These are phyloP conservation scores for Moricandia arvensis DNA, from an alignment of 345 rosid species.

Conservation along the genomic window DNA sequence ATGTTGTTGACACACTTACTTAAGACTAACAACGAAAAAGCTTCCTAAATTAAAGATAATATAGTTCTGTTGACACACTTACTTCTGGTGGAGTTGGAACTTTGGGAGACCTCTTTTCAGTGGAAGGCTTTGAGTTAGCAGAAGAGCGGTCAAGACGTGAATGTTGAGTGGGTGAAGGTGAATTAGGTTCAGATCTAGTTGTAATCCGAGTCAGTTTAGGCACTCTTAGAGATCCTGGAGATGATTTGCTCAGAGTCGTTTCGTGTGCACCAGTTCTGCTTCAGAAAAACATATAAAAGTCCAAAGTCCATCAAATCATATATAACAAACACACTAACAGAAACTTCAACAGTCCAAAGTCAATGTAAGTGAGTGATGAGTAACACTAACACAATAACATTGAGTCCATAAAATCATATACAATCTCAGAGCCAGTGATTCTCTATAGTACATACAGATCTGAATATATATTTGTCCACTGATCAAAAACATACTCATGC, in stretches of 20 bases:
- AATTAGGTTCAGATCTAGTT: slow-evolving; percentile 56
- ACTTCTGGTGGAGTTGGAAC: slow-evolving; percentile 71
- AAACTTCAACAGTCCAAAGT: background rate
- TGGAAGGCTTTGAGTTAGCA: slow-evolving; percentile 44
- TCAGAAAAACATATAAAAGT: background rate
- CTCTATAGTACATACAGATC: background rate
- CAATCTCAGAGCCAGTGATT: background rate
- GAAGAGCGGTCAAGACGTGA: slow-evolving; percentile 54
- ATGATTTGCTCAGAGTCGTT: slow-evolving; percentile 49
- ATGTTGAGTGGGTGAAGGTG: slow-evolving; percentile 48
- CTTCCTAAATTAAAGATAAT: background rate
- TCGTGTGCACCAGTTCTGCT: slow-evolving; percentile 68
- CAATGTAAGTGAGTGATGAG: background rate
- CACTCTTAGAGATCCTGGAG: slow-evolving; percentile 65
- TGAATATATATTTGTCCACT: background rate
- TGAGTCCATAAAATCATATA: background rate
- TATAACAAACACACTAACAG: background rate
- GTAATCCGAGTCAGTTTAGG: slow-evolving; percentile 54
- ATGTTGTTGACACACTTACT: slow-evolving; percentile 43
- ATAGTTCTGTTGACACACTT: slow-evolving; percentile 26
- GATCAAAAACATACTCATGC: background rate
- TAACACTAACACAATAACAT: background rate
- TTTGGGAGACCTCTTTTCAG: slow-evolving; percentile 47
- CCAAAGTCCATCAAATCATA: no score
- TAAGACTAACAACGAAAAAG: slow-evolving; percentile 1